phyloP scores from a whole-genome alignment of 169 alveolate genomes.

The Plasmodium gallinaceum region DNA sequence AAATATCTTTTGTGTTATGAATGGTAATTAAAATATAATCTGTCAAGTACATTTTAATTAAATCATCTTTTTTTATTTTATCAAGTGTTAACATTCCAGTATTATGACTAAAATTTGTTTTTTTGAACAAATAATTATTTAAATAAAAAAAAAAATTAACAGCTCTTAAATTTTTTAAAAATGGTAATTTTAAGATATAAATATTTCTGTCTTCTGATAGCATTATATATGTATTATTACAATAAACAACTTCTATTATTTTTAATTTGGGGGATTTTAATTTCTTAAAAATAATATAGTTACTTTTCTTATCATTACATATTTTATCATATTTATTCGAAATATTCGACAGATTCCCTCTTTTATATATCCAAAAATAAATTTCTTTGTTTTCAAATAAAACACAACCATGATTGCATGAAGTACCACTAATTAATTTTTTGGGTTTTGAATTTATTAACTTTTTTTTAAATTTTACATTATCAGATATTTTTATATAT shows the following conservation, averaged over 20 bases:
- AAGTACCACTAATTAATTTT: constrained; percentile 35
- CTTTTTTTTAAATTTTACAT: constrained; percentile 37
- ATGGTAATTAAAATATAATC: constrained; percentile 54
- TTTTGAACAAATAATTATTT: constrained; percentile 19
- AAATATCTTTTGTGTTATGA: constrained; percentile 45
- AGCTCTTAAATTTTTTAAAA: constrained; percentile 36
- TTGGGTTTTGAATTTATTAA: constrained; percentile 44
- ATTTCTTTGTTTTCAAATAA: constrained; percentile 72
- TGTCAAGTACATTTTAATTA: constrained; percentile 58
- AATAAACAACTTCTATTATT: constrained; percentile 45
- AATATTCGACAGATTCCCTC: neutral
- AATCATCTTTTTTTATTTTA: constrained; percentile 6
- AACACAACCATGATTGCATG: constrained; percentile 62
- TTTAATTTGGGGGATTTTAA: constrained; percentile 28
- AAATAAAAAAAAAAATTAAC: constrained; percentile 51
- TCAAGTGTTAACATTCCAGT: constrained; percentile 11
- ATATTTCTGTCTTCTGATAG: constrained; percentile 45
- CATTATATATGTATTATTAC: constrained; percentile 63
- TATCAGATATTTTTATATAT: constrained; percentile 29
- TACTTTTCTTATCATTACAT: neutral
- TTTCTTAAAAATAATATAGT: constrained; percentile 19
- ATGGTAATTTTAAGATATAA: constrained; percentile 50
- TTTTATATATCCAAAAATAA: constrained; percentile 36
- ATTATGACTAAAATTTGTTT: neutral
- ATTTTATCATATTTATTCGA: neutral